Percentiles rank a stretch among this genome's conserved stretches.
Conservation (phyloP, 2,329 filamentous ascomycete genomes). For the Fusarium duplospermum region DNA sequence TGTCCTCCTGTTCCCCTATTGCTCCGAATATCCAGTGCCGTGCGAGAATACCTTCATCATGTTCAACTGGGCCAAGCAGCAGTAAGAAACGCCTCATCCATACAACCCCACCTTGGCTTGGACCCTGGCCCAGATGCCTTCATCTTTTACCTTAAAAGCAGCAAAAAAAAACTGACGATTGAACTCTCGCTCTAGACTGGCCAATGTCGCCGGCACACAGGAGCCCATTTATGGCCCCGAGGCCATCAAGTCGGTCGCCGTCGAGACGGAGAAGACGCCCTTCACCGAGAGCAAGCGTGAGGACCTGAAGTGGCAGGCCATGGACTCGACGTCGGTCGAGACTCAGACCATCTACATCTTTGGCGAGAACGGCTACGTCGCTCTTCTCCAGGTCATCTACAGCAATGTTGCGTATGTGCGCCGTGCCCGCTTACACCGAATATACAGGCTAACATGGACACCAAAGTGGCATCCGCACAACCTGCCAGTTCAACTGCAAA, state of each 20-base stretch:
- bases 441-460: slow-evolving; percentile 25
- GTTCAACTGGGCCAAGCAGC: slow-evolving; percentile 96
- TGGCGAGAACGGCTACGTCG: slow-evolving; percentile 80
- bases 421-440: background rate
- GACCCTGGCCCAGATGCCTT: slow-evolving; percentile 6
- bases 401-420: slow-evolving; percentile 88
- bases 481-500: slow-evolving; percentile 94
- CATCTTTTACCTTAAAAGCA: slow-evolving; percentile 5
- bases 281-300: slow-evolving; percentile 83
- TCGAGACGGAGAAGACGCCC: slow-evolving; percentile 80
- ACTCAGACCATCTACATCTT: slow-evolving; percentile 95
- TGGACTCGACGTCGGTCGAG: slow-evolving; percentile 91
- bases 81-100: slow-evolving; percentile 65
- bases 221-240: slow-evolving; percentile 94
- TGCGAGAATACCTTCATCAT: slow-evolving; percentile 59
- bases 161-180: slow-evolving; percentile 37
- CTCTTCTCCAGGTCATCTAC: slow-evolving; percentile 92
- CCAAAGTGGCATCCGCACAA: slow-evolving; percentile 85
- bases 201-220: slow-evolving; percentile 91
- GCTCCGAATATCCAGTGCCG: background rate
- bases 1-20: slow-evolving; percentile 1
- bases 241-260: slow-evolving; percentile 86
- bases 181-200: slow-evolving; percentile 60
- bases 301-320: slow-evolving; percentile 83
- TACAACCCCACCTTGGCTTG: slow-evolving; percentile 22